Percentiles rank a stretch among this genome's conserved stretches.
Evolutionary conservation across 345 rosid species (phyloP).

Genomic region (Gossypioides kirkii): DNA sequence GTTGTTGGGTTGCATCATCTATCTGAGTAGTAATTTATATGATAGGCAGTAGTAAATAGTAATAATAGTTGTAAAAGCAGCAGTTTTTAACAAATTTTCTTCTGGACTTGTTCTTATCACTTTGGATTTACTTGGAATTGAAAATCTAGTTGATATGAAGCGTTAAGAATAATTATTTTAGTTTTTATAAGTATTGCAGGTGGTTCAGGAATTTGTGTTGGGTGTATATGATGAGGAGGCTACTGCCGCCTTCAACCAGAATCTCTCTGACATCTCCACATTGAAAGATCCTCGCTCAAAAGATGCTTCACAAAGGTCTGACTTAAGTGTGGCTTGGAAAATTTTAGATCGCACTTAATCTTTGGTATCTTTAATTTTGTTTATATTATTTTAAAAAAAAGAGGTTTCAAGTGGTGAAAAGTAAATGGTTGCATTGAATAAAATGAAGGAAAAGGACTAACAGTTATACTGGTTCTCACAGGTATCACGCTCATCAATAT

Average conservation of each 20-base stretch:
- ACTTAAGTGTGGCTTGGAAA: background rate
- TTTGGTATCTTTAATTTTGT: background rate
- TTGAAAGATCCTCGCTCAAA: constrained; percentile 72
- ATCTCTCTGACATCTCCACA: constrained; percentile 62
- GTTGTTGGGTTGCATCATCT: background rate
- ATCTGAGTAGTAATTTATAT: background rate
- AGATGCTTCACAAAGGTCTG: constrained; percentile 82
- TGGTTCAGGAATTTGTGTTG: constrained; percentile 75
- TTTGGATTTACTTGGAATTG: background rate
- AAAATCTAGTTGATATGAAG: too few species aligned
- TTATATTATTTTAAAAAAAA: background rate
- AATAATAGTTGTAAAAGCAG: background rate
- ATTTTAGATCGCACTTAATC: background rate
- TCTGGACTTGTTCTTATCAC: background rate
- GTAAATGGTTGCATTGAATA: background rate
- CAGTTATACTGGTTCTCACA: constrained; percentile 11
- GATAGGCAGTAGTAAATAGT: background rate
- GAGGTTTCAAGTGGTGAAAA: background rate
- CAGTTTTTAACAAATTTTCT: background rate
- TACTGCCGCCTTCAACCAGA: constrained; percentile 70
- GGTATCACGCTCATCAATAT: constrained; percentile 85
- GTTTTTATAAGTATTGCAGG: constrained; percentile 27
- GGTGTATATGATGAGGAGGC: constrained; percentile 77
- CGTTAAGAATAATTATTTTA: too few species aligned
- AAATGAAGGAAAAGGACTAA: background rate